Evolutionary conservation across 768 basidiomycete species (phyloP).

Genomic region (Ephemerocybe angulata): DNA sequence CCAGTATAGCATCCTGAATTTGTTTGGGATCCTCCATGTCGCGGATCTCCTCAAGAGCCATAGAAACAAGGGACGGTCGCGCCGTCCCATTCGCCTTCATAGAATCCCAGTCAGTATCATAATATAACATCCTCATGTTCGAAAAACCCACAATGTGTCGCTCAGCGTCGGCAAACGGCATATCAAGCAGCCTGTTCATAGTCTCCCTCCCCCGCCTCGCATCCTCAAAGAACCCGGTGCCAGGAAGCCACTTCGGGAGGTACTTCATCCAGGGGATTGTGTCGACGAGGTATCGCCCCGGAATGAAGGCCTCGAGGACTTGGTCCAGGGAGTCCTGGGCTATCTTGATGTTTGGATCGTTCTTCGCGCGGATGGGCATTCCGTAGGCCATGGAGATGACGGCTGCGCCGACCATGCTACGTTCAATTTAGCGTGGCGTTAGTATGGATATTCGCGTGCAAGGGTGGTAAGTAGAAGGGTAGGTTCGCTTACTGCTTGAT

Average conservation of each 20-base stretch:
- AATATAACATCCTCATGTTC: no score
- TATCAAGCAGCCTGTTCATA: conserved; percentile 32
- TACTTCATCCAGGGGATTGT: conserved; percentile 35
- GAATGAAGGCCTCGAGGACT: conserved; percentile 32
- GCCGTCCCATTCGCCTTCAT: background rate
- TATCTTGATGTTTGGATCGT: conserved; percentile 43
- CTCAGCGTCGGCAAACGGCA: conserved; percentile 27
- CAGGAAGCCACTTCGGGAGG: conserved; percentile 58
- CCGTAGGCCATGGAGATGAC: conserved; percentile 46
- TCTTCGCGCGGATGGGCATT: conserved; percentile 31
- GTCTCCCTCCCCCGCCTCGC: conserved; percentile 41
- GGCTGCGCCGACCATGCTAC: conserved; percentile 38
- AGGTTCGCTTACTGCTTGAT: conserved; percentile 6
- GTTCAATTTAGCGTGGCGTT: background rate
- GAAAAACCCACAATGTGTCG: conserved; percentile 2
- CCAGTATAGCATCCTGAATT: background rate
- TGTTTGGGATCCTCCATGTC: background rate
- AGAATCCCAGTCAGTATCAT: no score
- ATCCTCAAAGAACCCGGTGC: conserved; percentile 53
- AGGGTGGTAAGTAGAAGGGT: no score
- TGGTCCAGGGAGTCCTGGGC: conserved; percentile 36
- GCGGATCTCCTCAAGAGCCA: background rate
- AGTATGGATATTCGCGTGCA: no score
- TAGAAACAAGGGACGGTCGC: background rate
- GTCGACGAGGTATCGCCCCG: conserved; percentile 46